Evolutionary conservation across 169 alveolate genomes (phyloP), one percentile per base, ranked within the genome.

Genomic region (Plasmodium reichenowi): DNA sequence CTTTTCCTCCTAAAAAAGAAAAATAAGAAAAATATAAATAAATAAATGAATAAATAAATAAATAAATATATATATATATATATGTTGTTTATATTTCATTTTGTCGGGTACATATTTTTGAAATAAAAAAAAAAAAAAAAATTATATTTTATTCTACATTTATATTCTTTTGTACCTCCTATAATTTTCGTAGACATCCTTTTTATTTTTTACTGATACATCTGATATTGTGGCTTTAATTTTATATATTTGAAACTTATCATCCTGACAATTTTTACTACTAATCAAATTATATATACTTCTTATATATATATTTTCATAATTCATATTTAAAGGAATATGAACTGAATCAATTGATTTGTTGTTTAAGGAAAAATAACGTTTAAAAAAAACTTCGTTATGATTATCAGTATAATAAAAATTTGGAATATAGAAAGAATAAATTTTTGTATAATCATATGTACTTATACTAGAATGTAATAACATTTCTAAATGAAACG

Each of bases 401-500:
- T 47, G 15, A 66, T 38, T 78, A 12, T 17, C 8, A 24, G 26
- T 52, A 62, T 58, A 22, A 2, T 15, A 56, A 83, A 54, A 68
- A 68, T 58, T 83, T 10, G 91, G 91, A 26, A 15, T 22, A 26
- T 83, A 83, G 70, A 83, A 83, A 13, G 74, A 56, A 43, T 83
- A 48, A 29, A 83, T 7, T 13, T 67, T 83, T 52, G 54, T 56
- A 6, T 45, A 22, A 10, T 83, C 83, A 32, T 48, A 45, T 29
- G 38, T 17, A 20, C 26, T 13, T 29, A 24, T 7, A 3, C 67
- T 43, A 7, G 91, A 58, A 47, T 67, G 9, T 15, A 83, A 60
- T 83, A 83, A 38, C 71, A 83, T 47, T 58, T 83, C 91, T 12
- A 83, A 83, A 83, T 83, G 38, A 26, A 83, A 67, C 3, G 91